Evolutionary conservation across 2,329 filamentous ascomycete species (phyloP).

Genomic region (Fusarium sp.): DNA sequence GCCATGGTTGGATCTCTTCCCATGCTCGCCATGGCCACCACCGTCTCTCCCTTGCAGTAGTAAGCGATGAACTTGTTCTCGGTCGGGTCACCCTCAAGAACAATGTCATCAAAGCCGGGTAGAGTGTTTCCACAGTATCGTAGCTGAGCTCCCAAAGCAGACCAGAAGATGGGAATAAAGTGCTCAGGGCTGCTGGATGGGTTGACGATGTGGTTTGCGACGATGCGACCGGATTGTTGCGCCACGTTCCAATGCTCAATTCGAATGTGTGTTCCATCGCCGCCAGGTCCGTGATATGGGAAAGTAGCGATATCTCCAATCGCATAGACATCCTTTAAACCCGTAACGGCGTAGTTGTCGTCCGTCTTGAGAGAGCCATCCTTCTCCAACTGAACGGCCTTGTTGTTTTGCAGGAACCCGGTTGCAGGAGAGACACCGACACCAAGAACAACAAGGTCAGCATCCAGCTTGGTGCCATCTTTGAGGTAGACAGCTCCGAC

Average conservation of each 20-base stretch:
- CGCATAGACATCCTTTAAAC: slow-evolving; percentile 86
- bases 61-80: slow-evolving; percentile 89
- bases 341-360: slow-evolving; percentile 80
- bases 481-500: slow-evolving; percentile 87
- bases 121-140: slow-evolving; percentile 91
- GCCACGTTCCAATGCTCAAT: slow-evolving; percentile 99
- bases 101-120: slow-evolving; percentile 85
- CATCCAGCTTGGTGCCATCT: slow-evolving; percentile 84
- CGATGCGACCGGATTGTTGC: slow-evolving; percentile 87
- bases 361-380: slow-evolving; percentile 90
- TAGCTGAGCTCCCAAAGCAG: slow-evolving; percentile 86
- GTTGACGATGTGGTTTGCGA: slow-evolving; percentile 80
- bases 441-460: slow-evolving; percentile 91
- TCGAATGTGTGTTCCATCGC: slow-evolving; percentile 76
- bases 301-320: slow-evolving; percentile 96
- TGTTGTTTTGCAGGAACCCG: slow-evolving; percentile 80
- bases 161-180: slow-evolving; percentile 98
- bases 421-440: slow-evolving; percentile 91
- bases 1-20: slow-evolving; percentile 87
- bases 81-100: slow-evolving; percentile 80
- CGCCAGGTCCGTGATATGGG: slow-evolving; percentile 91
- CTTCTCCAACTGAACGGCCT: slow-evolving; percentile 74
- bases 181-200: slow-evolving; percentile 69
- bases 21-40: slow-evolving; percentile 93
- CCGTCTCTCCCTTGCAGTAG: slow-evolving; percentile 85